phyloP scores from a whole-genome alignment of 202 grass and related monocot species.

The Panicum virgatum region DNA sequence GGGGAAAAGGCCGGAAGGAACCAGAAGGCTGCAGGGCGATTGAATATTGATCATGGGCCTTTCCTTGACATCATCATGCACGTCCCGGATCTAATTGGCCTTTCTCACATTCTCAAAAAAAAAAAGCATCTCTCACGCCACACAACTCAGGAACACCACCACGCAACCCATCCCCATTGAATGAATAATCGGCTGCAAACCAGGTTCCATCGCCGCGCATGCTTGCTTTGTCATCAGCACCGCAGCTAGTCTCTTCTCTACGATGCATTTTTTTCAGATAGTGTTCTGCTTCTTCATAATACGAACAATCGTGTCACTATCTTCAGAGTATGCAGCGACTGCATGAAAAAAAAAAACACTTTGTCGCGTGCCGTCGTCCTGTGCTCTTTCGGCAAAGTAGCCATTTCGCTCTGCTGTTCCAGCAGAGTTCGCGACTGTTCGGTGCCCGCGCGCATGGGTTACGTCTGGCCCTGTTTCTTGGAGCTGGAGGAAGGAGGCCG shows the following conservation, averaged over 20 bases:
- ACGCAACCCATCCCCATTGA: constrained; percentile 5
- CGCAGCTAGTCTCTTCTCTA: not conserved
- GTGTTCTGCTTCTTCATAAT: not conserved
- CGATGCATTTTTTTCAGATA: not conserved
- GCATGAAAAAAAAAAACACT: not conserved
- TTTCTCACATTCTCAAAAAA: no score
- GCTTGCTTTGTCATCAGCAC: constrained; percentile 44
- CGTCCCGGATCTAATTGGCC: constrained; percentile 5
- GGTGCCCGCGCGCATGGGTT: not conserved
- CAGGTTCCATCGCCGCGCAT: constrained; percentile 25
- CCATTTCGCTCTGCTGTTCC: constrained; percentile 1
- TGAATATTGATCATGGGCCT: not conserved
- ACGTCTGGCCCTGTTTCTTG: constrained; percentile 24
- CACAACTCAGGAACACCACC: not conserved
- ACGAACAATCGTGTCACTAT: not conserved
- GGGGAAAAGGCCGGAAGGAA: no score
- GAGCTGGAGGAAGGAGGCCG: constrained; percentile 3
- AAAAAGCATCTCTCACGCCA: not conserved
- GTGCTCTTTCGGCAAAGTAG: constrained; percentile 8
- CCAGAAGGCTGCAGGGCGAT: no score
- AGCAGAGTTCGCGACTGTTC: not conserved
- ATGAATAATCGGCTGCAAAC: not conserved
- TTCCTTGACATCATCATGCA: constrained; percentile 2
- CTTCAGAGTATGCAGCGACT: not conserved
- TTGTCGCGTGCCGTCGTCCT: constrained; percentile 6